A percentile compares a stretch with the other conserved stretches of the same genome.
Evolutionary conservation across 345 rosid species (phyloP).

Genomic region (Linum lewisii): DNA sequence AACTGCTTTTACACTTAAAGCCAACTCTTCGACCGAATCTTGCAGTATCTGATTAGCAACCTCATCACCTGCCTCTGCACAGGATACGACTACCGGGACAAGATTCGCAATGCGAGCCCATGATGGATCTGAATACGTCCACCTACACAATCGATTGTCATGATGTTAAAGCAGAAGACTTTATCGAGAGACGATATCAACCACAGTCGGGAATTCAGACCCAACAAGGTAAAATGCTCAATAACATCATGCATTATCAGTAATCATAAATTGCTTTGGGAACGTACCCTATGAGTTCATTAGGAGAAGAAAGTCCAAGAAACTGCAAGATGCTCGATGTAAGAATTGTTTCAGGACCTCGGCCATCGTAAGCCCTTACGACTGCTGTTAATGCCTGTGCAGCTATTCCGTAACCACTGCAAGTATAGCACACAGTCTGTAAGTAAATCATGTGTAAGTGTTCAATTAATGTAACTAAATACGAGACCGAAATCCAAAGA

Average conservation of each 20-base stretch:
- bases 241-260: neutral
- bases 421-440: constrained; percentile 8
- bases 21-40: constrained; percentile 53
- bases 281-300: constrained; percentile 63
- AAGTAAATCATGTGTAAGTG: neutral
- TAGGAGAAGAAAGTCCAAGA: constrained; percentile 72
- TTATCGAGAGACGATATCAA: too few species aligned
- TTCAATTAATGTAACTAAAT: neutral
- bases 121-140: constrained; percentile 75
- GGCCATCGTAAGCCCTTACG: constrained; percentile 87
- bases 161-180: too few species aligned
- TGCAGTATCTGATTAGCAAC: constrained; percentile 50
- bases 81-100: constrained; percentile 59
- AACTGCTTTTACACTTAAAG: constrained; percentile 67
- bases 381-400: constrained; percentile 89
- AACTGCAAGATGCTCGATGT: constrained; percentile 46
- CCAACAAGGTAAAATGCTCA: constrained; percentile 1
- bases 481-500: neutral
- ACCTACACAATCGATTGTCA: too few species aligned
- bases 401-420: constrained; percentile 90
- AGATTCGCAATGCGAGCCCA: constrained; percentile 82
- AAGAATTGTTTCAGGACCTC: constrained; percentile 73
- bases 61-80: constrained; percentile 67
- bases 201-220: too few species aligned
- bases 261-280: neutral